A percentile compares a stretch with the other conserved stretches of the same genome.
Evolutionary conservation across 176 grass and related monocot genomes (phyloP).

Genomic region (Dactylis glomerata): DNA sequence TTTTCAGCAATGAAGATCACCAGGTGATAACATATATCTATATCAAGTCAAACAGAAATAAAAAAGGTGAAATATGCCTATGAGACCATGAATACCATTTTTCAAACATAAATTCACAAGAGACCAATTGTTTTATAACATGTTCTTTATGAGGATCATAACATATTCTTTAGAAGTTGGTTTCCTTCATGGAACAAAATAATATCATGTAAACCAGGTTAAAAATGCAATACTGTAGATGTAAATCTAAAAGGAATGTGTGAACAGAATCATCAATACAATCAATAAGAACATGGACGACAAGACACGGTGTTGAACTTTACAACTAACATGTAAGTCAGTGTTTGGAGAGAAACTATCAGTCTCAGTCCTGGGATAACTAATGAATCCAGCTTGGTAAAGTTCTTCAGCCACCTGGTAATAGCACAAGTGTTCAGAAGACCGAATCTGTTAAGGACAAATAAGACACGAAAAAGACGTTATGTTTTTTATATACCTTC

Average conservation of each 20-base stretch:
- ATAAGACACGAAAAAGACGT: constrained; percentile 9
- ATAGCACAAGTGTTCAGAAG: constrained; percentile 33
- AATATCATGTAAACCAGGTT: constrained; percentile 1
- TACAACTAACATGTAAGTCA: constrained; percentile 72
- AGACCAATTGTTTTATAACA: constrained; percentile 16
- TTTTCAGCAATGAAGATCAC: constrained; percentile 7
- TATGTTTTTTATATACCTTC: constrained; percentile 56
- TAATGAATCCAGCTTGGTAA: constrained; percentile 94
- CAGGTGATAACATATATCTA: constrained; percentile 13
- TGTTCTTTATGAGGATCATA: constrained; percentile 2
- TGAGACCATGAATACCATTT: neutral
- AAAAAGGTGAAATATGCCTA: neutral
- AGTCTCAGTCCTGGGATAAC: constrained; percentile 97
- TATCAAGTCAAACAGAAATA: neutral
- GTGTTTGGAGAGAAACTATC: constrained; percentile 93
- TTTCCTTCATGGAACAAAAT: neutral
- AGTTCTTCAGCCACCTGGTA: constrained; percentile 81
- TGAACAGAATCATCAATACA: constrained; percentile 20
- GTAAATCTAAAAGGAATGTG: neutral
- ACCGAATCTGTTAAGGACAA: constrained; percentile 12
- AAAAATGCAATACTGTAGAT: neutral
- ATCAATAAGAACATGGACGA: constrained; percentile 13
- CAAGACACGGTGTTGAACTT: constrained; percentile 17
- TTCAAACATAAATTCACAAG: neutral
- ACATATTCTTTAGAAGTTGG: neutral